phyloP scores from a whole-genome alignment of 2,329 filamentous ascomycete genomes.

The Fusarium sp. region DNA sequence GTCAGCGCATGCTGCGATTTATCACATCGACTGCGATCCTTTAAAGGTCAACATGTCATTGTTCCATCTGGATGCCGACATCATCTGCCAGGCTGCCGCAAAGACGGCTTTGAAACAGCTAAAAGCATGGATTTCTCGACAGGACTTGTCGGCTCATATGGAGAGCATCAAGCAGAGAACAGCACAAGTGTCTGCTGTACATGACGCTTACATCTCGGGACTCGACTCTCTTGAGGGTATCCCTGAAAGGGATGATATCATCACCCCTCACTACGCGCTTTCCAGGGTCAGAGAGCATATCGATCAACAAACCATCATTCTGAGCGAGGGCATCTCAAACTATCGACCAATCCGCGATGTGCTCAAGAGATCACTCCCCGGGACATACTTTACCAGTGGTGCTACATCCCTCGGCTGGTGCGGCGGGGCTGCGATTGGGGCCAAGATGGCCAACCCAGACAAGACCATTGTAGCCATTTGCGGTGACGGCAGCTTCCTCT shows the following conservation, averaged over 20 bases:
- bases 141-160: not conserved
- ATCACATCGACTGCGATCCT: slow-evolving; percentile 76
- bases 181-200: not conserved
- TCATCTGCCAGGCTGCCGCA: slow-evolving; percentile 76
- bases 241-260: not conserved
- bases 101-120: slow-evolving; percentile 72
- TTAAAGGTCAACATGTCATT: slow-evolving; percentile 80
- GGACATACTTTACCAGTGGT: slow-evolving; percentile 84
- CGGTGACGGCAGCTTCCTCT: slow-evolving; percentile 69
- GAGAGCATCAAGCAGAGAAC: not conserved
- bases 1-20: slow-evolving; percentile 65
- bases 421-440: slow-evolving; percentile 80
- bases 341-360: slow-evolving; percentile 75
- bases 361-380: slow-evolving; percentile 69
- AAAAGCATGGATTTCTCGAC: slow-evolving; percentile 68
- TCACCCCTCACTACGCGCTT: not conserved
- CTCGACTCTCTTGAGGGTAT: not conserved
- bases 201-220: not conserved
- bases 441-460: slow-evolving; percentile 76
- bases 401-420: slow-evolving; percentile 86
- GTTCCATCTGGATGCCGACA: slow-evolving; percentile 77
- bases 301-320: not conserved
- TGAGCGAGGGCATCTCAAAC: not conserved
- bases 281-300: not conserved
- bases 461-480: slow-evolving; percentile 68